Base-by-base conservation (phyloP, 2,329 filamentous ascomycete species). In the Hypoxylon sp. region DNA sequence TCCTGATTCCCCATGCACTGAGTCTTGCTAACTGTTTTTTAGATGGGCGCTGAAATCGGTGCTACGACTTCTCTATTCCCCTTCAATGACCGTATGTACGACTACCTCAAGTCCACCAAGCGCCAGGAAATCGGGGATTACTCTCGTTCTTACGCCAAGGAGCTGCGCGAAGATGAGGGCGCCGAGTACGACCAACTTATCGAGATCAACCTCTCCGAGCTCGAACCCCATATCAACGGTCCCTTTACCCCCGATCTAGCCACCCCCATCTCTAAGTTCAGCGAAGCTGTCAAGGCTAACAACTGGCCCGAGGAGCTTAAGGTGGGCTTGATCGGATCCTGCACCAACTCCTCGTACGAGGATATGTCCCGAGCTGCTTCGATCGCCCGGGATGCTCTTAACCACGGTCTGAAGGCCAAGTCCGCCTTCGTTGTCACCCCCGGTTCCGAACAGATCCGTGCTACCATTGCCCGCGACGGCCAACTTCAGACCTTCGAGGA, bases 201-300 rank as follows among this genome's bases (percentile, higher is more conserved):
- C 77, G 95, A 98, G 85, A 93, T 99, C 84, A 95, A 99, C 87
- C 89, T 99, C 61, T 92, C 89, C 65, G 92, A 95, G 83, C 91
- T 99, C 53, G 96, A 99, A 87, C 96, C 96, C 74, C 93, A 98
- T 81, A 94, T 99, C 86, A 99, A 99, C 86, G 96, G 96, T 73
- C 96, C 96, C 72, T 98, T 98, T 89, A 99, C 96, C 29, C 96
- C 96, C 69, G 96, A 99, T 89, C 87, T 99, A 84, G 94, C 94
- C 62, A 98, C 96, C 6, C 96, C 96, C 56, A 97, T 99, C 81
- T 97, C 93, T 84, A 96, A 98, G 86, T 97, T 98, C 86, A 93
- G 92, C 83, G 91, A 97, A 79, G 93, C 93, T 74, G 95, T 95
- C 78, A 94, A 97, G 86, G 90, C 91, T 78, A 97, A 99, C 86